phyloP scores from a whole-genome alignment of 371 early-diverging fungal genomes.

The Mortierella sp. region DNA sequence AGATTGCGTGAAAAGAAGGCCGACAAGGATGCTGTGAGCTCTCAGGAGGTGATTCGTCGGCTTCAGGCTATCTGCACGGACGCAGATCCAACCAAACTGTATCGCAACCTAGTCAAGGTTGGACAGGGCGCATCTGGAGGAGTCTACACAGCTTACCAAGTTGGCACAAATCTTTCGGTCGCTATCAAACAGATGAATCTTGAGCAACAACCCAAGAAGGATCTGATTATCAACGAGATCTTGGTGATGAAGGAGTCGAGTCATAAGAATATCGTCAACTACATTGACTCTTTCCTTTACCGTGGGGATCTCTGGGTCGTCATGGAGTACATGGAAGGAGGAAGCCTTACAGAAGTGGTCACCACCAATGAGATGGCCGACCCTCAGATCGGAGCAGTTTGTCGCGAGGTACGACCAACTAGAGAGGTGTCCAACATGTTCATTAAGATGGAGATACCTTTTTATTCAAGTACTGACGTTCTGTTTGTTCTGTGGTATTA shows the following conservation, averaged over 20 bases:
- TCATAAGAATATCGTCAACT: slow-evolving; percentile 97
- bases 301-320: slow-evolving; percentile 93
- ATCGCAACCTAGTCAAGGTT: slow-evolving; percentile 88
- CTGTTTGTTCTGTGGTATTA: slow-evolving; percentile 1
- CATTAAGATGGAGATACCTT: background rate
- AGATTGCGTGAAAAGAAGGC: slow-evolving; percentile 62
- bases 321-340: slow-evolving; percentile 99
- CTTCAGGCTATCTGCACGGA: slow-evolving; percentile 89
- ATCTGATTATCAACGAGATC: slow-evolving; percentile 96
- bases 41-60: slow-evolving; percentile 84
- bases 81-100: slow-evolving; percentile 85
- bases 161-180: slow-evolving; percentile 73
- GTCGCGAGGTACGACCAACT: slow-evolving; percentile 10
- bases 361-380: slow-evolving; percentile 94
- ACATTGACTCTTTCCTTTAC: slow-evolving; percentile 90
- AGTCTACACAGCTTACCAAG: slow-evolving; percentile 87
- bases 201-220: slow-evolving; percentile 95
- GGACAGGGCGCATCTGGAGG: slow-evolving; percentile 98
- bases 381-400: slow-evolving; percentile 94
- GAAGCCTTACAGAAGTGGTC: slow-evolving; percentile 91
- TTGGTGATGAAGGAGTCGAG: slow-evolving; percentile 91
- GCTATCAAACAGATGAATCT: slow-evolving; percentile 97
- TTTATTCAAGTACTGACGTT: background rate
- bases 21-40: slow-evolving; percentile 55
- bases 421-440: background rate